Base-by-base conservation (phyloP, 2,329 filamentous ascomycete genomes). In the Colletotrichum spaethianum region DNA sequence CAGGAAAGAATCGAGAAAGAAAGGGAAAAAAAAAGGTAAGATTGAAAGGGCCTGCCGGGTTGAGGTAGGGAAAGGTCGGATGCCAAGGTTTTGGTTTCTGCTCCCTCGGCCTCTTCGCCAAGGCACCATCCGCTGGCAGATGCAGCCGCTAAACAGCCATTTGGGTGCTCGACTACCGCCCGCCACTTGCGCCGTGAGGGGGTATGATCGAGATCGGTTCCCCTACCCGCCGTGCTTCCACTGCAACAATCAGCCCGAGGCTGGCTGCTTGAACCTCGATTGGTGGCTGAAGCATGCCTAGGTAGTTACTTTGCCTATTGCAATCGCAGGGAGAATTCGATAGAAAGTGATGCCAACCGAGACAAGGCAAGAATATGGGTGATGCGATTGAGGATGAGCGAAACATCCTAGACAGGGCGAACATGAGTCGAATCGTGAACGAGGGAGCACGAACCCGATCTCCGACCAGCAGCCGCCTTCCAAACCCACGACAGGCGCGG, bases 11-110 rank as follows among this genome's bases (percentile, higher is more conserved):
- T 53, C 52, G 60, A 59, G 56, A 52, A 60, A 31, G 50, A 33
- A 48, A 28, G 8, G n/a, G 42, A 28, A 31, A 55, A 9, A 36
- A 28, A 31, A 55, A 60, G 16, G 59, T 40, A 23, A 50, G 42
- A 71, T 18, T 46, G 52, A 62, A 53, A 68, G 18, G 40, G 31
- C 52, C 65, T 38, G 53, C 26, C 53, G 46, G 65, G 46, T 52
- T 48, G 60, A 50, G 46, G 42, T 28, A 40, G 26, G 57, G 40
- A 63, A 57, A 72, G 59, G 66, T 64, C 70, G 53, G 59, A 70
- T 59, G 70, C 66, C 70, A 72, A 72, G 60, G 57, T 63, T 72
- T 69, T 59, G 59, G 53, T 55, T 60, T 68, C 64, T 70, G 60
- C 40, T 28, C 46, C 52, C 69, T 52, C 44, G 14, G 52, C 50